Evolutionary conservation across 768 basidiomycete genomes (phyloP).

Genomic region (Collybiopsis luxurians): DNA sequence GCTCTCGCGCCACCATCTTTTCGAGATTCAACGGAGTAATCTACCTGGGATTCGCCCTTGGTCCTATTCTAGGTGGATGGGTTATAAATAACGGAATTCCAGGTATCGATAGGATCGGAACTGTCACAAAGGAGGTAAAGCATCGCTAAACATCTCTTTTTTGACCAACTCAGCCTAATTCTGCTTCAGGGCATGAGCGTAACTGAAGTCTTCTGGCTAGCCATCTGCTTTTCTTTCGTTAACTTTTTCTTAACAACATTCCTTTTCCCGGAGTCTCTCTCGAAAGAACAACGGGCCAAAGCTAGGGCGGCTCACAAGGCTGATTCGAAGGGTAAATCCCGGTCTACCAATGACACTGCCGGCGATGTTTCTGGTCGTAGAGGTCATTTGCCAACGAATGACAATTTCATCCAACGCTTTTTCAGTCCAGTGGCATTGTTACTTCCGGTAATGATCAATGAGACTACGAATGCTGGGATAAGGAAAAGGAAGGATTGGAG

Average conservation of each 20-base stretch:
- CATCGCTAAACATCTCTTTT: neutral
- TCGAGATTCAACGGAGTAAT: slow-evolving; percentile 76
- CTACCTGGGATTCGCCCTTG: slow-evolving; percentile 73
- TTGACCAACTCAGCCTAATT: neutral
- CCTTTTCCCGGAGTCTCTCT: slow-evolving; percentile 65
- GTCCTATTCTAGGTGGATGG: slow-evolving; percentile 71
- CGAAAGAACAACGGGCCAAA: slow-evolving; percentile 35
- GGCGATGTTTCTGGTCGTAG: slow-evolving; percentile 16
- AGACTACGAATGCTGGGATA: slow-evolving; percentile 30
- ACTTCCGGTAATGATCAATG: slow-evolving; percentile 52
- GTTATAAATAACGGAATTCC: slow-evolving; percentile 39
- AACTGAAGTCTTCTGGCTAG: slow-evolving; percentile 47
- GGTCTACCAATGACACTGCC: slow-evolving; percentile 19
- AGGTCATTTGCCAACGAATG: slow-evolving; percentile 1
- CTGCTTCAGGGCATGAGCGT: slow-evolving; percentile 26
- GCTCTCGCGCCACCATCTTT: slow-evolving; percentile 72
- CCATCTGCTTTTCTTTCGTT: slow-evolving; percentile 39
- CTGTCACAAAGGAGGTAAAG: neutral
- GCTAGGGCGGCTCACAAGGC: slow-evolving; percentile 19
- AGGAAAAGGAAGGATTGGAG: slow-evolving; percentile 72
- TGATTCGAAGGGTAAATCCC: slow-evolving; percentile 22
- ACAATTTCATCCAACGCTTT: slow-evolving; percentile 33
- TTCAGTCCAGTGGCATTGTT: slow-evolving; percentile 70
- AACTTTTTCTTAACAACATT: slow-evolving; percentile 66
- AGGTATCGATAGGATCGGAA: slow-evolving; percentile 11